Base-by-base conservation (phyloP, 2,329 filamentous ascomycete genomes). In the Fonsecaea nubica region DNA sequence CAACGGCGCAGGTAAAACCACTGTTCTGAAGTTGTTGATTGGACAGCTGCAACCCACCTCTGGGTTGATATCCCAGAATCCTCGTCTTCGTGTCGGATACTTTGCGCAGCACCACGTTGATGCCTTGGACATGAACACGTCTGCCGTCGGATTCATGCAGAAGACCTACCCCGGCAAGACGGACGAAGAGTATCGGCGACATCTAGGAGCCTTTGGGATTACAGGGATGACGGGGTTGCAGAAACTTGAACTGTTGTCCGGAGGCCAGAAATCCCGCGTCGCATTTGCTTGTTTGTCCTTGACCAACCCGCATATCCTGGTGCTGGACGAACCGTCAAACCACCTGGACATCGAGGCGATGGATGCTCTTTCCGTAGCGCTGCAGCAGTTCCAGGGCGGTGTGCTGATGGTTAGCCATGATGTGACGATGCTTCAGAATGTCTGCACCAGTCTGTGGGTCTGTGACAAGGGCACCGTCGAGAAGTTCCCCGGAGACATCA, bases 401-500 rank as follows among this genome's bases (percentile, higher is more conserved):
- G 93, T 99, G 63, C 83, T 99, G 74, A 98, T 99, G 93, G 95
- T 99, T 64, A 96, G 92, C 76, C 95, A 99, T 90, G 95, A 99
- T 77, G 95, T 99, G 62, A 98, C 95, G 0, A 97, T 99, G 92
- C 79, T 99, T 79, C 93, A 97, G 83, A 96, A 91, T 61, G 95
- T 99, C 42, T 99, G 95, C 80, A 95, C 85, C 58, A 95, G 90
- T 77, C 81, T 99, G 75, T 99, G 95, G 95, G 94, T 99, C 69
- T 99, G 95, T 76, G 95, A 99, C 78, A 85, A 90, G 66, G 95
- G 95, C 9, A 95, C 90, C 1, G 93, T 99, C 21, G 92, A 96
- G 86, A 93, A 97, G 82, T 99, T 99, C 81, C 89, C 91, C 68
- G 95, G 95, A 38, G 93, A 96, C 74, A 93, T 99, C 60, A 92